These are phyloP conservation scores for Rhizophlyctis rosea DNA, from an alignment of 192 early-diverging fungal genomes.

Conservation along the genomic window DNA sequence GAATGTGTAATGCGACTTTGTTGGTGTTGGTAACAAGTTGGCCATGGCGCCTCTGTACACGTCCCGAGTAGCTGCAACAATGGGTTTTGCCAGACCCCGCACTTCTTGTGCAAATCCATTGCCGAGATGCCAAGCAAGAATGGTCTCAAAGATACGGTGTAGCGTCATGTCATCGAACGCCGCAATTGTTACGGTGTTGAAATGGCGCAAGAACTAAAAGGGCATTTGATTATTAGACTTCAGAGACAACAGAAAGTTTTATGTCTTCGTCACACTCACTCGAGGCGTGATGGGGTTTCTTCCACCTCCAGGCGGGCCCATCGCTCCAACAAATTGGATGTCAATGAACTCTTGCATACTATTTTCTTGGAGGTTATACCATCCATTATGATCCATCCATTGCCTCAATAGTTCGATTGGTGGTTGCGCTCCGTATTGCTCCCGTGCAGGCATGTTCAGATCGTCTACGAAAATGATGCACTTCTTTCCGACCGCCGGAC, in stretches of 20 bases:
- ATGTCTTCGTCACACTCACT: too few species aligned
- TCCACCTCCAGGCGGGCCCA: slow-evolving; percentile 62
- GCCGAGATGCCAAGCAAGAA: slow-evolving; percentile 57
- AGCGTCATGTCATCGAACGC: slow-evolving; percentile 54
- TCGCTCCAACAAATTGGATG: slow-evolving; percentile 59
- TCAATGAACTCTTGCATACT: slow-evolving; percentile 52
- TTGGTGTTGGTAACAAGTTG: slow-evolving; percentile 54
- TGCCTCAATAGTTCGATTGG: slow-evolving; percentile 60
- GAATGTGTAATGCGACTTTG: slow-evolving; percentile 64
- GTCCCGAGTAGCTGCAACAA: slow-evolving; percentile 50
- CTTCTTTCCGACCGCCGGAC: slow-evolving; percentile 54
- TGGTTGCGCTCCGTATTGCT: slow-evolving; percentile 58
- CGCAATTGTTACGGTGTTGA: slow-evolving; percentile 54
- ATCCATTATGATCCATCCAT: slow-evolving; percentile 65
- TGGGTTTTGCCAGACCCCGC: slow-evolving; percentile 29
- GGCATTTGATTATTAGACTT: slow-evolving; percentile 4
- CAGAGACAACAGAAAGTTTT: too few species aligned
- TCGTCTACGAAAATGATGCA: slow-evolving; percentile 59
- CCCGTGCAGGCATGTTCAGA: slow-evolving; percentile 60
- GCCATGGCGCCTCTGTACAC: slow-evolving; percentile 52
- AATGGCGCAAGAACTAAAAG: slow-evolving; percentile 54
- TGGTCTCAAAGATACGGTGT: slow-evolving; percentile 50
- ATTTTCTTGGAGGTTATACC: slow-evolving; percentile 56
- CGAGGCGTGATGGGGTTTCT: slow-evolving; percentile 52
- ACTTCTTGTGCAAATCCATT: slow-evolving; percentile 46